Evolutionary conservation across 768 basidiomycete genomes (phyloP).

Genomic region (Polyporus arcularius): DNA sequence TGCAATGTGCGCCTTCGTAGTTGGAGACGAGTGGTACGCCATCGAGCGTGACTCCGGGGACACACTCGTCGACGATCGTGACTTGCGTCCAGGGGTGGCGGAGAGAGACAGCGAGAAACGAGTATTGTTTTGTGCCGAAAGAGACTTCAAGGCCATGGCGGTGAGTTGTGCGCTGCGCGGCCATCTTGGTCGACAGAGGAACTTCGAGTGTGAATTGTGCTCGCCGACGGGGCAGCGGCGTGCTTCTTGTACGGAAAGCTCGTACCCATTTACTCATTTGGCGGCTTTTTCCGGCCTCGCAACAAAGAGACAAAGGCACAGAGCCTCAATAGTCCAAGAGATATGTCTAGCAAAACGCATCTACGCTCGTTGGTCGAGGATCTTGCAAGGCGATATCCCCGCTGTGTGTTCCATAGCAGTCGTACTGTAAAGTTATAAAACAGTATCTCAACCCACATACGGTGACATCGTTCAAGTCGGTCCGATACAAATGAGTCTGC

Average conservation of each 20-base stretch:
- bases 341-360: too few species aligned
- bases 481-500: too few species aligned
- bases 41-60: not conserved
- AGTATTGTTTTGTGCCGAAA: constrained; percentile 1
- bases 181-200: not conserved
- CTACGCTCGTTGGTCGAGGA: too few species aligned
- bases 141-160: not conserved
- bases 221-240: not conserved
- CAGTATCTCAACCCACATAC: too few species aligned
- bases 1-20: constrained; percentile 13
- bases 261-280: too few species aligned
- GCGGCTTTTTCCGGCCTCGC: too few species aligned
- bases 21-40: constrained; percentile 8
- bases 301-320: too few species aligned
- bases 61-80: constrained; percentile 1
- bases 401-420: too few species aligned
- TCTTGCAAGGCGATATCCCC: too few species aligned
- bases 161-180: not conserved
- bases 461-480: too few species aligned
- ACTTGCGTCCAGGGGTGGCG: not conserved
- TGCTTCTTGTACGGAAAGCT: not conserved
- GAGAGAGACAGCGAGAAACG: not conserved
- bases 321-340: too few species aligned
- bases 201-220: not conserved
- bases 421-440: too few species aligned